Evolutionary conservation across 805 yeast species (phyloP), one percentile per base, ranked within the genome.

Genomic region (Kodamaea jinghongensis): DNA sequence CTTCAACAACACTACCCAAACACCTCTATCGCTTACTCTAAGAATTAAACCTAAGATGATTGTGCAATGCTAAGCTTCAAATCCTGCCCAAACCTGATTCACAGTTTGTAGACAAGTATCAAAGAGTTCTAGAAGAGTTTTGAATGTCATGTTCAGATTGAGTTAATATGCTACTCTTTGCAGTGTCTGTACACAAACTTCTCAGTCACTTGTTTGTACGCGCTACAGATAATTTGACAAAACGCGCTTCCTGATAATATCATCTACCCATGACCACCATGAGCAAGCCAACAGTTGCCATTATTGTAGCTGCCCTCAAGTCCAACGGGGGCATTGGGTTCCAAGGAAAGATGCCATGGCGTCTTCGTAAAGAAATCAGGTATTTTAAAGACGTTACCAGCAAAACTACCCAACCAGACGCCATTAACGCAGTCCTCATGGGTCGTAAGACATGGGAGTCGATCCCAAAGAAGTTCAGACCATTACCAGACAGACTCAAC

Each of bases 391-490:
- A 78, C 42, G 82, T 87, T 11, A 93, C 99, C 0, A 62, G 80
- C 2, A 49, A 48, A 6, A 60, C 70, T 17, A 40, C 46, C 2
- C 57, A 56, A 3, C 60, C 55, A 65, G 54, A 48, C 28, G 41
- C 42, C 17, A 45, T 56, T 20, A 87, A 88, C 56, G 95, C 86
- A 0, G 98, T 93, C 10, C 73, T 93, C 3, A 93, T 93, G 99
- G 99, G 99, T 10, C 74, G 97, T 43, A 85, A 81, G 55, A 91
- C 98, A 2, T 93, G 97, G 96, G 93, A 89, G 23, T 86, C 96
- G 6, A 90, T 93, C 23, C 98, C 99, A 0, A 45, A 62, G 1
- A 81, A 75, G 56, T 93, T 88, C 63, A 70, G 96, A 46, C 99
- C 99, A 0, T 70, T 93, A 32, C 81, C 83, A 2, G 78, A 71